Evolutionary conservation across 768 basidiomycete species (phyloP), one percentile per base, ranked within the genome.

Genomic region (Ramaria sp.): DNA sequence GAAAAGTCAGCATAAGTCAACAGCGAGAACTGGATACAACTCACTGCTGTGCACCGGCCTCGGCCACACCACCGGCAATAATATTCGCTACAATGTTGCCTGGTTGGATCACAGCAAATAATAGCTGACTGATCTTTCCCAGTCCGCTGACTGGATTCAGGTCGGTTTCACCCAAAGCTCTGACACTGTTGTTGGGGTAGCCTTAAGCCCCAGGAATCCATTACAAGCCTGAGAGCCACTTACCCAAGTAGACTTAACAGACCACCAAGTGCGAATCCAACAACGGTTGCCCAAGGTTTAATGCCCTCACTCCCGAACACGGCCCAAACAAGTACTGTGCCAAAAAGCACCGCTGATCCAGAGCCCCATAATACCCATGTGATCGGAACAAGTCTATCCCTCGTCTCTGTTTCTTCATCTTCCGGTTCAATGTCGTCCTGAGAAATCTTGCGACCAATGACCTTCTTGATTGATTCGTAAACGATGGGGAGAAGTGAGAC

Each of bases 31-130:
- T 27, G 12, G 24, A 46, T 6, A 22, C 7, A 59, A 66, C 83
- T 60, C 65, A 91, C 87, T 94, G 91, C 69, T 85, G 86, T 27
- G 91, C 91, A n/a, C 91, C 91, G 38, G 91, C 91, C 71, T 94
- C 93, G 1, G 91, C 87, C n/a, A 96, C 91, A 31, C 91, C 93
- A 4, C 94, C 94, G 1, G 95, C 95, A 46, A 98, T 91, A 65
- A 98, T 88, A 65, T 97, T 98, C 0, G 95, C 95, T n/a, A 96
- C 91, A 19, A 96, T 82, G 65, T 95, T 95, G 22, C 91, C 89
- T 2, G 93, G 92, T 65, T 94, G 91, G 41, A 96, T 79, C 76
- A 94, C 86, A 7, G 93, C 93, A 63, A 98, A 98, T 59, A 96
- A 75, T 17, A 98, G 75, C 65, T 98, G 95, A 20, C 88, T 91